These are phyloP conservation scores for Chaetomium sp. DNA, from an alignment of 2,329 filamentous ascomycete genomes.

Conservation along the genomic window DNA sequence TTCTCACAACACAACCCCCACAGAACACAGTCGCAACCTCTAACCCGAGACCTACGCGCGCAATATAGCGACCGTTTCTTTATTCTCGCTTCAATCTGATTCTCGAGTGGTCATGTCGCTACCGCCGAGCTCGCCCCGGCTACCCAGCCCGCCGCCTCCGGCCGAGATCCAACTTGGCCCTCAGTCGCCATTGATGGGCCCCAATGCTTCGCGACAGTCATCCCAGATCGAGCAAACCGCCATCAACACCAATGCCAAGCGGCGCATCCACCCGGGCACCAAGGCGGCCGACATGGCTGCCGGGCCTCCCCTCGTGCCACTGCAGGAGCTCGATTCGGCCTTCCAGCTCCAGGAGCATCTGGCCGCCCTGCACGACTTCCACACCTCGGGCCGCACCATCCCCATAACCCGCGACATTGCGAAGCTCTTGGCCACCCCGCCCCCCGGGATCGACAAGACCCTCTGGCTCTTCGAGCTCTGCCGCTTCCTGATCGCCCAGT, in stretches of 20 bases:
- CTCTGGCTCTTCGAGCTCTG: constrained; percentile 98
- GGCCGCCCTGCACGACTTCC: constrained; percentile 79
- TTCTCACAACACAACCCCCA: too few relatives aligned
- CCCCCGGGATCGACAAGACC: constrained; percentile 73
- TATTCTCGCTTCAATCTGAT: background rate
- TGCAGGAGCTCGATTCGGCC: constrained; percentile 90
- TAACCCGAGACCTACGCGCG: too few relatives aligned
- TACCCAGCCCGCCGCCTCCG: constrained; percentile 89
- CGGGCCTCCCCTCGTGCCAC: constrained; percentile 79
- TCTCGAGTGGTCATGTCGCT: constrained; percentile 42
- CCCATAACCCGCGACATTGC: constrained; percentile 74
- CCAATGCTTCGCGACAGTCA: constrained; percentile 46
- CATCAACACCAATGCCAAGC: constrained; percentile 66
- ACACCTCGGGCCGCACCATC: constrained; percentile 60
- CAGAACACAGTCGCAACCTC: too few relatives aligned
- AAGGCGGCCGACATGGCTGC: constrained; percentile 88
- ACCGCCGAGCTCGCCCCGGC: constrained; percentile 75
- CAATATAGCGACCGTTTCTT: background rate
- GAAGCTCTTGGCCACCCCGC: constrained; percentile 68
- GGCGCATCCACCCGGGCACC: constrained; percentile 87
- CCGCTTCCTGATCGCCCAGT: constrained; percentile 89
- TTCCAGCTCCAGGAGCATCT: constrained; percentile 98
- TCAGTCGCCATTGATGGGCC: constrained; percentile 58
- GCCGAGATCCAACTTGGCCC: constrained; percentile 83
- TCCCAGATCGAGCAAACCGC: constrained; percentile 57